Evolutionary conservation across 805 yeast genomes (phyloP).

Genomic region (Schwanniomyces sp.): DNA sequence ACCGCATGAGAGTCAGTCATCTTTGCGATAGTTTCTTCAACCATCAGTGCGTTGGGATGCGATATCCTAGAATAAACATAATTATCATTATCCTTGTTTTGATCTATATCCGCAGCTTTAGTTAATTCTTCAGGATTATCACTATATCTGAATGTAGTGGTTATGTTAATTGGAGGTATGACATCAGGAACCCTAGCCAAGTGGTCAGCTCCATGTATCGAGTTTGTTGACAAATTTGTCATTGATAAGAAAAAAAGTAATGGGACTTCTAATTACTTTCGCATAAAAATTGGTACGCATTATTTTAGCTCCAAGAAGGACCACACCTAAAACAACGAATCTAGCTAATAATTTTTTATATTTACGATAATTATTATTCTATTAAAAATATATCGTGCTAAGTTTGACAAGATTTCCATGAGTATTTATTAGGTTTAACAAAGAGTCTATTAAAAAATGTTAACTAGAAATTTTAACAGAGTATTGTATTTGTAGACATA

Average conservation of each 20-base stretch:
- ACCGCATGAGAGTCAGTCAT: conserved; percentile 66
- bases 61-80: conserved; percentile 63
- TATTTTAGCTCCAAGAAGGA: no score
- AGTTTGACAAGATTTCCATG: no score
- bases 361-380: no score
- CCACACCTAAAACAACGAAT: no score
- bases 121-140: conserved; percentile 56
- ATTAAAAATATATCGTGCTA: no score
- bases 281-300: no score
- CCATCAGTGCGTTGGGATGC: conserved; percentile 70
- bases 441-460: no score
- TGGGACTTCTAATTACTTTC: no score
- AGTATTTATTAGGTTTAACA: no score
- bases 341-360: no score
- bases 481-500: no score
- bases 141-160: conserved; percentile 75
- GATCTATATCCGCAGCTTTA: conserved; percentile 33
- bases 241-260: conserved; percentile 14
- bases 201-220: conserved; percentile 74
- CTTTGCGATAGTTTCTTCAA: conserved; percentile 62
- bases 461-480: no score
- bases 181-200: conserved; percentile 60
- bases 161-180: conserved; percentile 76
- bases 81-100: conserved; percentile 7
- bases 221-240: conserved; percentile 52